These are phyloP conservation scores for Hyphodiscus hymeniophilus DNA, from an alignment of 495 filamentous ascomycete genomes.

Conservation along the genomic window DNA sequence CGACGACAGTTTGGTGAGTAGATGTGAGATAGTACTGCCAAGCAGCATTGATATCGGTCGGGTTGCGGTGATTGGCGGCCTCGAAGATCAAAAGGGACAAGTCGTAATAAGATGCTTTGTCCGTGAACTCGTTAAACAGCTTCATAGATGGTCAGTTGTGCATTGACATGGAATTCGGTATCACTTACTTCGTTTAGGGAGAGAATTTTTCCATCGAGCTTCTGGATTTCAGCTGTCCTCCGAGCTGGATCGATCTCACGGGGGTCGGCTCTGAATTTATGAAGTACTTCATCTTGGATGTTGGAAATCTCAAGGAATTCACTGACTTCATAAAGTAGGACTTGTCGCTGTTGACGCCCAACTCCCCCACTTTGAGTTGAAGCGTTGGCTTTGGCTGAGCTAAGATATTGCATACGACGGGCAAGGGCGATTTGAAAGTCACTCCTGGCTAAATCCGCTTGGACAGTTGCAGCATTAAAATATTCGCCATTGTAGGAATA, in stretches of 20 bases:
- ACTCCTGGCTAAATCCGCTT: constrained; percentile 74
- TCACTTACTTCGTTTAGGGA: constrained; percentile 60
- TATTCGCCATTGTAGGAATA: constrained; percentile 71
- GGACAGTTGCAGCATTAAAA: constrained; percentile 78
- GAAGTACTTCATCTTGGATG: constrained; percentile 87
- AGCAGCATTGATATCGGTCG: constrained; percentile 67
- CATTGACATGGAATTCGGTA: constrained; percentile 13
- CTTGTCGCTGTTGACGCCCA: constrained; percentile 64
- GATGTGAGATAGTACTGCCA: constrained; percentile 77
- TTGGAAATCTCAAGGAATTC: constrained; percentile 88
- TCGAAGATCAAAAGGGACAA: constrained; percentile 87
- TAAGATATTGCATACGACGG: constrained; percentile 80
- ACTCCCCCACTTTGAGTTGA: constrained; percentile 65
- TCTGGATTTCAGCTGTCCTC: constrained; percentile 48
- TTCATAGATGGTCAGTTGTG: constrained; percentile 29
- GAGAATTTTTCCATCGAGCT: constrained; percentile 67
- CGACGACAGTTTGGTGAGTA: constrained; percentile 54
- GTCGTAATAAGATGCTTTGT: constrained; percentile 83
- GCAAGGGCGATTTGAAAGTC: constrained; percentile 66
- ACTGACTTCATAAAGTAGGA: constrained; percentile 70
- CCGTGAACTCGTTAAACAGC: constrained; percentile 87
- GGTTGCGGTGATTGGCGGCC: constrained; percentile 77
- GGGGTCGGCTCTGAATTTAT: constrained; percentile 63
- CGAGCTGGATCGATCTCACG: constrained; percentile 51
- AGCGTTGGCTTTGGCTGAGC: constrained; percentile 78